Conservation (phyloP, 805 yeast species). For the Nakazawaea ernobii region DNA sequence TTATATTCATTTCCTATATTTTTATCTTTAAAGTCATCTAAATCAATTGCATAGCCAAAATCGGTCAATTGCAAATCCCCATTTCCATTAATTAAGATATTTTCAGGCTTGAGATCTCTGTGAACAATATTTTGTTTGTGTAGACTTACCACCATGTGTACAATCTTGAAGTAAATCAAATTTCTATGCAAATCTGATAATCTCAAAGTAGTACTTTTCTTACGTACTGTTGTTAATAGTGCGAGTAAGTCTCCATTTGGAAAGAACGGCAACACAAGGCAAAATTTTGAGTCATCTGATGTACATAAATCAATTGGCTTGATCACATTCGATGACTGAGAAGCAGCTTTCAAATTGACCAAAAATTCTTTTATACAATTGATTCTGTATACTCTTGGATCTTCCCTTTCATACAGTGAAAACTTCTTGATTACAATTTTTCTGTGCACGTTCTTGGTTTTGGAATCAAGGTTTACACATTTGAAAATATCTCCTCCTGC, state of each 20-base stretch:
- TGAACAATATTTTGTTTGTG: constrained; percentile 40
- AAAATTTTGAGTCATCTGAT: constrained; percentile 14
- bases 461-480: constrained; percentile 2
- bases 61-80: constrained; percentile 44
- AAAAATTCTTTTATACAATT: constrained; percentile 6
- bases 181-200: constrained; percentile 34
- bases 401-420: neutral
- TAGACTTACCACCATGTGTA: constrained; percentile 37
- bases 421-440: constrained; percentile 3
- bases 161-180: constrained; percentile 46
- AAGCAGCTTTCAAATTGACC: constrained; percentile 3
- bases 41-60: constrained; percentile 44
- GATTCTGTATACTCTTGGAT: neutral
- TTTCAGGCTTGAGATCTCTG: constrained; percentile 52
- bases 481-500: constrained; percentile 9
- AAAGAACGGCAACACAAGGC: constrained; percentile 37
- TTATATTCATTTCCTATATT: constrained; percentile 3
- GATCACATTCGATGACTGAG: neutral
- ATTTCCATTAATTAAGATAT: constrained; percentile 36
- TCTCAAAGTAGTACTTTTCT: constrained; percentile 20
- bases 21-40: constrained; percentile 16
- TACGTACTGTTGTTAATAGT: constrained; percentile 33
- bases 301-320: constrained; percentile 7
- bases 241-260: constrained; percentile 43
- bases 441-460: neutral